Evolutionary conservation across 2,329 filamentous ascomycete genomes (phyloP), one percentile per base, ranked within the genome.

Genomic region (Talaromyces pinophilus): DNA sequence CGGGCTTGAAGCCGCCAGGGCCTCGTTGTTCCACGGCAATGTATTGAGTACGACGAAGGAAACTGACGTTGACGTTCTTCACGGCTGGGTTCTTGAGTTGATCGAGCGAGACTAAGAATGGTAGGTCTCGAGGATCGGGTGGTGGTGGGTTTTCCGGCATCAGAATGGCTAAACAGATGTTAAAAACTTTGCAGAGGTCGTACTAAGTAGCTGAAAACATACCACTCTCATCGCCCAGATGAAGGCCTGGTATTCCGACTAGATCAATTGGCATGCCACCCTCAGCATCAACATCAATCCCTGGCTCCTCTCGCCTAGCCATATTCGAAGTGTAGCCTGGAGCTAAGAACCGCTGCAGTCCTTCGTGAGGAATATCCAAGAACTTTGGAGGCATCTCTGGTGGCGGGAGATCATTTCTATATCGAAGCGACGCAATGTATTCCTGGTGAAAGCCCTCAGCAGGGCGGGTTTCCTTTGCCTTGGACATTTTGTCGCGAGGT

Each of bases 271-370:
- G 93, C 95, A 99, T 98, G 66, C 95, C 95, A 72, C 98, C 86
- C 82, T 99, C 95, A 8, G 93, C 95, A 86, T 99, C 95, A 35
- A 93, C 93, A 80, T 99, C 95, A 68, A 99, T 95, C 76, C 97
- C 98, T 59, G 97, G 84, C 62, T 94, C 92, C 82, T 98, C 95
- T 75, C 97, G 93, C 74, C 94, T 86, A 19, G 92, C 92, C 71
- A 99, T 83, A 69, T 92, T 89, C 55, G 93, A 95, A 35, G 93
- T 93, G 82, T 96, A 99, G 25, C 89, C 89, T 0, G 95, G 92
- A 3, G 89, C 92, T 38, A 95, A 96, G 80, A 97, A 98, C 77
- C 96, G 91, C 48, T 91, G 86, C 17, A 98, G 86, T 50, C 95
- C 95, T 65, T 92, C 95, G 74, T 96, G 97, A 11, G 95, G 94